These are phyloP conservation scores for Aspergillus ustus DNA, from an alignment of 2,329 filamentous ascomycete genomes.

Conservation along the genomic window DNA sequence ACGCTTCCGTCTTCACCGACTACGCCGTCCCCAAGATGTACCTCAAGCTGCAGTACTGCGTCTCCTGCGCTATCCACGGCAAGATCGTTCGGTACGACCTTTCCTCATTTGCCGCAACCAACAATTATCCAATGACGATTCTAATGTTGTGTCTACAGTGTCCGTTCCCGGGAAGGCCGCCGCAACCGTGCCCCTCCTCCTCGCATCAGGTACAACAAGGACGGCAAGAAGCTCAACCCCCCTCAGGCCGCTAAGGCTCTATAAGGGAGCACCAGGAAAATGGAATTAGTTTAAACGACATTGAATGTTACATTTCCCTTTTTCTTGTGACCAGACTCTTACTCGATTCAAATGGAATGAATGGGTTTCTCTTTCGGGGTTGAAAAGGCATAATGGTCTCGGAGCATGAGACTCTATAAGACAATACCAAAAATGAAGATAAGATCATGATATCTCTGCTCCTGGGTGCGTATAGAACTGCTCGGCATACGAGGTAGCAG, in stretches of 20 bases:
- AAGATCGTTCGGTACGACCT: conserved; percentile 97
- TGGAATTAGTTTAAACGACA: conserved; percentile 40
- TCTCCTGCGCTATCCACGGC: conserved; percentile 99
- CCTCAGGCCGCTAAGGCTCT: conserved; percentile 73
- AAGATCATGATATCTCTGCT: conserved; percentile 18
- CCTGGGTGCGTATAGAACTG: not conserved
- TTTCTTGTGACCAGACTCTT: conserved; percentile 36
- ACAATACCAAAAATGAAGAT: conserved; percentile 24
- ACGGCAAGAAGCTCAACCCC: conserved; percentile 99
- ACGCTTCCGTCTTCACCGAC: conserved; percentile 98
- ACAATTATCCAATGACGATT: conserved; percentile 8
- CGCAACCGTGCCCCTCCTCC: conserved; percentile 99
- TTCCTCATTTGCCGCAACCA: not conserved
- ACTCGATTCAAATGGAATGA: conserved; percentile 32
- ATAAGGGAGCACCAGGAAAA: conserved; percentile 40
- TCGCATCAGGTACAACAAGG: conserved; percentile 99
- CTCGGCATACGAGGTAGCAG: not conserved
- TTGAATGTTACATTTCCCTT: conserved; percentile 40
- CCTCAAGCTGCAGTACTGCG: conserved; percentile 99
- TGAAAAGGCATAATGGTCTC: conserved; percentile 14
- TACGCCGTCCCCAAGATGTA: conserved; percentile 99
- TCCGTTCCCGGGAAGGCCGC: conserved; percentile 93
- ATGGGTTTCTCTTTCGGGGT: conserved; percentile 31
- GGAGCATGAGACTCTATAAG: conserved; percentile 13
- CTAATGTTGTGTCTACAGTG: conserved; percentile 61